These are phyloP conservation scores for Venturia nashicola DNA, from an alignment of 2,329 filamentous ascomycete genomes.

Conservation along the genomic window DNA sequence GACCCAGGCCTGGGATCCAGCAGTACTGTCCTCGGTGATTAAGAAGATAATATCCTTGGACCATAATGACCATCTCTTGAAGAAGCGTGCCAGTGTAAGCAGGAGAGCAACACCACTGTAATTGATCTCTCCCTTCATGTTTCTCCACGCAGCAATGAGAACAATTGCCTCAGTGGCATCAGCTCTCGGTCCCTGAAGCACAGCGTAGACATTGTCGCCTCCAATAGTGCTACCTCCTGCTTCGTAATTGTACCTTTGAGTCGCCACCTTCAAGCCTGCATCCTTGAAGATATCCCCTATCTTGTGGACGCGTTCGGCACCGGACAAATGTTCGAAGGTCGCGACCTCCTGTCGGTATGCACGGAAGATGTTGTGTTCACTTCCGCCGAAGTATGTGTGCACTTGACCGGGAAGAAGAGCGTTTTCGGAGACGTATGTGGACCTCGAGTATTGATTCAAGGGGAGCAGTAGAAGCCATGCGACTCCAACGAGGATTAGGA, in stretches of 20 bases:
- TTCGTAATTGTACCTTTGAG: conserved; percentile 73
- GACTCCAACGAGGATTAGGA: conserved; percentile 76
- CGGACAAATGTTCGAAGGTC: conserved; percentile 35
- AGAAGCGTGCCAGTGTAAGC: conserved; percentile 81
- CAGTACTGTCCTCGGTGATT: conserved; percentile 75
- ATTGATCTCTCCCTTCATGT: conserved; percentile 67
- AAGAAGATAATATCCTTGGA: conserved; percentile 96
- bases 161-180: conserved; percentile 97
- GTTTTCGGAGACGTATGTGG: conserved; percentile 96
- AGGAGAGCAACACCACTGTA: conserved; percentile 77
- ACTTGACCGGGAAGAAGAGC: conserved; percentile 91
- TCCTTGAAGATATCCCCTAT: conserved; percentile 65
- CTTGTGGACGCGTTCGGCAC: conserved; percentile 45
- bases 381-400: conserved; percentile 93
- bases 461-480: conserved; percentile 85
- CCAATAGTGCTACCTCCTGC: conserved; percentile 61
- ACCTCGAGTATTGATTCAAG: conserved; percentile 77
- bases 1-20: conserved; percentile 91
- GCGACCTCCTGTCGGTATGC: conserved; percentile 81
- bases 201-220: conserved; percentile 86
- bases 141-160: conserved; percentile 78
- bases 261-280: conserved; percentile 74
- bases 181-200: conserved; percentile 83
- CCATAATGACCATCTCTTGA: conserved; percentile 97
- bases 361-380: conserved; percentile 87